phyloP scores from a whole-genome alignment of 2,329 filamentous ascomycete genomes.

The Beauveria caledonica region DNA sequence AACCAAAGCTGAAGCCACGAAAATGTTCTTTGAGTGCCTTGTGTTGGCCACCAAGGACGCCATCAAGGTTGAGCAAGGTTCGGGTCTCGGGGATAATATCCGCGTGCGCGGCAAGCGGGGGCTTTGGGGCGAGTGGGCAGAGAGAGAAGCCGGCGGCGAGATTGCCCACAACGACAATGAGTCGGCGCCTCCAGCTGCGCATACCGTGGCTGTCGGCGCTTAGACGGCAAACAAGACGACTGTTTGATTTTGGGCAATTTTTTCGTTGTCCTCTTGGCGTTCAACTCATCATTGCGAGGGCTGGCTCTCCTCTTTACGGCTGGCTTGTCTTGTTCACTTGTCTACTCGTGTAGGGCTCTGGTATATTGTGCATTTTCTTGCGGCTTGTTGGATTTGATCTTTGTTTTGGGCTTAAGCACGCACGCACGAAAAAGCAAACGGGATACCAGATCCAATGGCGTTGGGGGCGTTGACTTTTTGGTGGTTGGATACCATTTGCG shows the following conservation, averaged over 20 bases:
- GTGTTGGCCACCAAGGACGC: conserved; percentile 97
- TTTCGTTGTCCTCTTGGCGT: conserved; percentile 6
- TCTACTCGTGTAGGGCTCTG: background rate
- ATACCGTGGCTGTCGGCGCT: conserved; percentile 21
- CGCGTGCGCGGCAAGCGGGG: conserved; percentile 83
- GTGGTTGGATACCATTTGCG: conserved; percentile 8
- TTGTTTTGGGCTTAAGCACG: background rate
- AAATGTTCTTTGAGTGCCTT: conserved; percentile 98
- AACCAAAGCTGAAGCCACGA: conserved; percentile 84
- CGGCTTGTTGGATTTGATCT: background rate
- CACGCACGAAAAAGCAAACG: background rate
- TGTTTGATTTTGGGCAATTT: background rate
- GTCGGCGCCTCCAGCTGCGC: conserved; percentile 7
- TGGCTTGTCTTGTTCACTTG: background rate
- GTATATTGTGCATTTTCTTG: background rate
- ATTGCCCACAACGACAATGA: conserved; percentile 45
- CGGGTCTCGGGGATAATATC: conserved; percentile 70
- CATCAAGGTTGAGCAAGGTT: conserved; percentile 86
- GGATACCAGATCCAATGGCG: conserved; percentile 5
- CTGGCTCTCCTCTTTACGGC: background rate
- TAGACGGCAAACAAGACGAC: conserved; percentile 5
- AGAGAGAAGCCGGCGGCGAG: conserved; percentile 60
- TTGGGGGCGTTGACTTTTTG: conserved; percentile 7
- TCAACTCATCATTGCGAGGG: conserved; percentile 5
- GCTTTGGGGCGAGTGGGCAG: conserved; percentile 96